Evolutionary conservation across 2,329 filamentous ascomycete genomes (phyloP).

Genomic region (Claviceps sp.): DNA sequence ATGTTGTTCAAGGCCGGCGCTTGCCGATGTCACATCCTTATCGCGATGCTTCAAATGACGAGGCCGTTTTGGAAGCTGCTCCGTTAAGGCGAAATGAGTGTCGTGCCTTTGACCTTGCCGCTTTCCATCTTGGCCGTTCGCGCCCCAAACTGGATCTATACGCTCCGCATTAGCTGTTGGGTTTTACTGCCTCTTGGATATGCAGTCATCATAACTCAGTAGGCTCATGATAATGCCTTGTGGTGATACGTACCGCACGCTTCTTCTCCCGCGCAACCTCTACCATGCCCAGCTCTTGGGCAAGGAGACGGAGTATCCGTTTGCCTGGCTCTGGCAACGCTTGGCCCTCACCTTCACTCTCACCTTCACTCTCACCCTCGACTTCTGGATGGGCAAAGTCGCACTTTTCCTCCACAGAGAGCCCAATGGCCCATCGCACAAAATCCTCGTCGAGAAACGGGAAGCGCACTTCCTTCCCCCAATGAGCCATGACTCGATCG

Average conservation of each 20-base stretch:
- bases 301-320: slow-evolving; percentile 63
- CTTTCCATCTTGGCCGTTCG: slow-evolving; percentile 73
- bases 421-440: slow-evolving; percentile 63
- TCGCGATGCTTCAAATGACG: background rate
- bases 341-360: background rate
- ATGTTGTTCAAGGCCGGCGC: background rate
- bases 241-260: slow-evolving; percentile 10
- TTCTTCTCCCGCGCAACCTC: slow-evolving; percentile 79
- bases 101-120: slow-evolving; percentile 55
- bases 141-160: slow-evolving; percentile 67
- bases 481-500: slow-evolving; percentile 80
- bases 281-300: slow-evolving; percentile 58
- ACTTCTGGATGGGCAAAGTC: slow-evolving; percentile 51
- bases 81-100: slow-evolving; percentile 31
- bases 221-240: background rate
- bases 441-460: slow-evolving; percentile 83
- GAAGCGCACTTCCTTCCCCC: slow-evolving; percentile 78
- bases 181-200: background rate
- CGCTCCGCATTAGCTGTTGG: background rate
- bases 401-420: slow-evolving; percentile 74
- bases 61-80: too few species aligned
- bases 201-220: too few species aligned
- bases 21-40: background rate
- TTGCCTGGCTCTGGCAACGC: slow-evolving; percentile 54
- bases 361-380: slow-evolving; percentile 6